Evolutionary conservation across 495 filamentous ascomycete genomes (phyloP), one percentile per base, ranked within the genome.

Genomic region (Aspergillus panamensis): DNA sequence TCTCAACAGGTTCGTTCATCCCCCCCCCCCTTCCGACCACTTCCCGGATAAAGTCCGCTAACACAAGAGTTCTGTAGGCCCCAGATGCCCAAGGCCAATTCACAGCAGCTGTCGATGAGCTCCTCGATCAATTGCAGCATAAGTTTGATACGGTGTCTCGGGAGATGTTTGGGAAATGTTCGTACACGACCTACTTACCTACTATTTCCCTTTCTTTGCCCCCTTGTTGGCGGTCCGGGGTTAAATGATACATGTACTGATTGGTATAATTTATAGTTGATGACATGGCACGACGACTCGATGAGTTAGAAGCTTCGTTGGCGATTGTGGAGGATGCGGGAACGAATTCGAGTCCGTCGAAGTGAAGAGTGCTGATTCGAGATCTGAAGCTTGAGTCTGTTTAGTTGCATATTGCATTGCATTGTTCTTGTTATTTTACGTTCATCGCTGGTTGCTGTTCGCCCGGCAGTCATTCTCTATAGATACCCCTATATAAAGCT

Each of bases 131-230:
- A 31, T 75, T 98, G 3, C 87, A 87, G 19, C 84, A 82, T 67
- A 97, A 96, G 69, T 95, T 96, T 67, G 82, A 86, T 21, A 82
- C 80, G 35, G 82, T 96, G 3, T 92, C 88, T 0, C 83, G 81
- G 51, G 91, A 96, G 67, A 85, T 98, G 48, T 91, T 96, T 64
- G 81, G 86, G 37, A 96, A 96, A 71, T 88, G 92, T 96, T 74
- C 47, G 86, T 77, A 45, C 20, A 12, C 47, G 8, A 35, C 33
- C 35, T 39, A 39, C 35, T n/a, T 35, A 35, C 33, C 8, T 8
- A 0, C 8, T 8, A 3, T n/a, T n/a, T n/a, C 10, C 10, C 8
- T n/a, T n/a, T 12, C 3, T 10, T 12, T 39, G 10, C 5, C 35
- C 6, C 35, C 8, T 33, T 14, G 25, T 49, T n/a, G 1, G 32